Percentiles rank a stretch among this genome's conserved stretches.
Conservation (phyloP, 169 alveolate species). For the Plasmodium vinckei region DNA sequence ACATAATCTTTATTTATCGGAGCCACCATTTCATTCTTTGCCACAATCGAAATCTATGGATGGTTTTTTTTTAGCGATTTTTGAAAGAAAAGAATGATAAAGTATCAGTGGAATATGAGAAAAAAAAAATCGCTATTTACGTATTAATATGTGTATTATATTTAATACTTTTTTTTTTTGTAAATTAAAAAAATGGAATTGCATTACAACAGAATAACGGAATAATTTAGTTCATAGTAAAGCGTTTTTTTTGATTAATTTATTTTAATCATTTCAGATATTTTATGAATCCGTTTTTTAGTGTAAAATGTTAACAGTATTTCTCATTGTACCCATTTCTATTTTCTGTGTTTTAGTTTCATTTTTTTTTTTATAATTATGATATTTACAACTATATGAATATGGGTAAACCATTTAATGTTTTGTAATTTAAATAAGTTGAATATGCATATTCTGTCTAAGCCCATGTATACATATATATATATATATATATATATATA, state of each 20-base stretch:
- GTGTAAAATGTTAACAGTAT: no score
- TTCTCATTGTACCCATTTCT: no score
- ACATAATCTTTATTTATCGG: slow-evolving; percentile 84
- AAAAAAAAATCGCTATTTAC: neutral
- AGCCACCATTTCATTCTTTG: slow-evolving; percentile 90
- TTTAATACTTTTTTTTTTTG: neutral
- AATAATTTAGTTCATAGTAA: no score
- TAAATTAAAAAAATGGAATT: neutral
- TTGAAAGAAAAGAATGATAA: slow-evolving; percentile 77
- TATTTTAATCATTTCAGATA: no score
- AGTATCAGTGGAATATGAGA: neutral
- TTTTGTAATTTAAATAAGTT: neutral
- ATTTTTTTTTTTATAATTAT: no score
- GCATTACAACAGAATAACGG: no score
- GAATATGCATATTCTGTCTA: neutral
- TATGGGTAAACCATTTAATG: no score
- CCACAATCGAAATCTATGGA: slow-evolving; percentile 95
- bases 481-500: neutral
- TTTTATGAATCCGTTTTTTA: no score
- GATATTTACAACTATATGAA: no score
- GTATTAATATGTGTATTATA: slow-evolving; percentile 1
- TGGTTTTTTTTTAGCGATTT: slow-evolving; percentile 93
- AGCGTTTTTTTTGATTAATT: no score
- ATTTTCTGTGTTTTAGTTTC: no score
- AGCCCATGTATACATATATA: neutral